phyloP scores from a whole-genome alignment of 2,329 filamentous ascomycete species.

The Thielaviopsis musarum region DNA sequence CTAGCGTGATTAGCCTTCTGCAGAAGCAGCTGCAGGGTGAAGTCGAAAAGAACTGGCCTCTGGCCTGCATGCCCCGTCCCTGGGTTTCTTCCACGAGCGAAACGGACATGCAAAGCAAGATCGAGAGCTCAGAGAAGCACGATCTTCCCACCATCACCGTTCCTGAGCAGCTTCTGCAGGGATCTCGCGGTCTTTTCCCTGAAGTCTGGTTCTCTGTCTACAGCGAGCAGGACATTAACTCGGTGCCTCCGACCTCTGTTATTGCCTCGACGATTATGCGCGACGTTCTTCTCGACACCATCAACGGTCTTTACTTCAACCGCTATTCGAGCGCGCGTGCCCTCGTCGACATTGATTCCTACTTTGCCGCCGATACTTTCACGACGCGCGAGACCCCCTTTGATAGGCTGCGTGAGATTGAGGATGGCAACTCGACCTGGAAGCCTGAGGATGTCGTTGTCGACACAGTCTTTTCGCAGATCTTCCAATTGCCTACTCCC shows the following conservation, averaged over 20 bases:
- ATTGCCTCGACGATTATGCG: slow-evolving; percentile 72
- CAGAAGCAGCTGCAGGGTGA: slow-evolving; percentile 76
- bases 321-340: slow-evolving; percentile 73
- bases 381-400: slow-evolving; percentile 86
- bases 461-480: slow-evolving; percentile 92
- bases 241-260: slow-evolving; percentile 60
- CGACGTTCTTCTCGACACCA: slow-evolving; percentile 76
- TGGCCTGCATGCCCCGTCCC: slow-evolving; percentile 51
- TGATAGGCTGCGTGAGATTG: slow-evolving; percentile 63
- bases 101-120: slow-evolving; percentile 41
- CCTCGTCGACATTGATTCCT: slow-evolving; percentile 86
- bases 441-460: slow-evolving; percentile 95
- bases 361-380: slow-evolving; percentile 79
- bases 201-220: slow-evolving; percentile 93
- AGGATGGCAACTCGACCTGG: slow-evolving; percentile 58
- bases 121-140: slow-evolving; percentile 51
- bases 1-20: slow-evolving; percentile 61
- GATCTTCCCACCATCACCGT: slow-evolving; percentile 59
- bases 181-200: slow-evolving; percentile 64
- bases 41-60: slow-evolving; percentile 55
- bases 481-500: slow-evolving; percentile 70
- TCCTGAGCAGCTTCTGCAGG: slow-evolving; percentile 58
- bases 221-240: slow-evolving; percentile 68
- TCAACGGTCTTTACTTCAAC: slow-evolving; percentile 89
- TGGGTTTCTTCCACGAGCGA: slow-evolving; percentile 48